Evolutionary conservation across 768 basidiomycete species (phyloP), one percentile per base, ranked within the genome.

Genomic region (Suillus weaverae): DNA sequence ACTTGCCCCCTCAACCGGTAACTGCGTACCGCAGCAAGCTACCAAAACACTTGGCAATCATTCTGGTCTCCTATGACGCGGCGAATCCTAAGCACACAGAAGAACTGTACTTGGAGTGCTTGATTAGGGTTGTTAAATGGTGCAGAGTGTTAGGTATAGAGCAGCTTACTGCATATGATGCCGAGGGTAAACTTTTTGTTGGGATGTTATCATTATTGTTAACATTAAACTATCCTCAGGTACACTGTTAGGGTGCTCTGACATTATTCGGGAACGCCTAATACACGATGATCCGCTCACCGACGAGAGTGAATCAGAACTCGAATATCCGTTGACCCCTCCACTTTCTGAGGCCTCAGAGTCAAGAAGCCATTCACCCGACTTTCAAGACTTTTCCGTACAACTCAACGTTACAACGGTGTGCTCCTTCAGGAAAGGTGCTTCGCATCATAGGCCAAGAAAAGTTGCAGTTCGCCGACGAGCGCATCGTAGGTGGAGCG

Each of bases 281-380:
- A 71, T 77, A 62, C 54, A 66, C 9, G 64, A 68, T 61, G 74
- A 73, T 62, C 57, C 39, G 55, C 69, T 43, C 36, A 68, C 67
- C 62, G 76, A 81, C 36, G 78, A 77, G 22, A 79, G 79, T 62
- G 84, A 83, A 63, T 84, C 85, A 22, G 89, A 90, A 62, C 74
- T 84, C 4, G 84, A 87, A 70, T 92, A 87, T 73, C 92, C 91
- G 46, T 79, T 86, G 51, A 93, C 91, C 0, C 92, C 91, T n/a
- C 92, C 91, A 4, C 78, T 84, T 20, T 93, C 91, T 9, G 91
- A 91, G 72, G 83, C 82, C 70, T 86, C 89, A 32, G 85, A 84
- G 32, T 90, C 90, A 13, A 81, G 87, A 63, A 81, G 87, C 35
- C 77, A 86, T 32, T 88, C 89, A 3, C 89, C 89, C 11, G 81